Evolutionary conservation across 1,284 basidiomycete species (phyloP), one percentile per base, ranked within the genome.

Genomic region (Flammula alnicola): DNA sequence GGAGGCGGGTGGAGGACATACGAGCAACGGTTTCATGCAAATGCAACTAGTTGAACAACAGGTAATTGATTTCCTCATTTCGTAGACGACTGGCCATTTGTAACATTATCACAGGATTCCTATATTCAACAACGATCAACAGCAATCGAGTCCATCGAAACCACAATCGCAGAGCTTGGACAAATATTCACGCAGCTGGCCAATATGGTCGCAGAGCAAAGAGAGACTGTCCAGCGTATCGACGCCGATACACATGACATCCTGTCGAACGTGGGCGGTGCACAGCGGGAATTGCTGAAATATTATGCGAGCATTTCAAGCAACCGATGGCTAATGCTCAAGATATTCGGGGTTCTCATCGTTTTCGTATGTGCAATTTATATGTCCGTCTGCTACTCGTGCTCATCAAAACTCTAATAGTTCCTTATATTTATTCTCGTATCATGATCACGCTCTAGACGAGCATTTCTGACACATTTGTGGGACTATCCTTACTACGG

Each of bases 171-270:
- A 11, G 97, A 99, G 66, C 82, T 99, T 10, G 97, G 97, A 0
- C 91, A 94, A 63, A 99, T 99, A 70, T 99, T 99, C 73, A 89
- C 87, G 9, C 97, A 99, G 63, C 79, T 99, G 4, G 95, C 96
- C 0, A 87, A 91, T 54, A 99, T 99, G 96, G 96, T 99, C 4
- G 94, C 96, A 5, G 93, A 98, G 68, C 97, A 99, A 70, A 83
- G 95, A 46, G 97, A 99, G 75, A 98, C 94, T 2, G 96, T 99
- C 1, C 96, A 99, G 68, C 84, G 97, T n/a, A 99, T 99, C 61
- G 97, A 99, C 64, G 95, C 95, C n/a, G 95, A 99, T 68, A 95
- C 94, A 7, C 81, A 94, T 58, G 97, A 99, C 65, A 98, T 99
- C 52, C 92, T 92, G 9, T 86, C 90, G 26, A 97, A 96, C 64